Evolutionary conservation across 73 alveolate species (phyloP).

Genomic region (Effrenium voratum): DNA sequence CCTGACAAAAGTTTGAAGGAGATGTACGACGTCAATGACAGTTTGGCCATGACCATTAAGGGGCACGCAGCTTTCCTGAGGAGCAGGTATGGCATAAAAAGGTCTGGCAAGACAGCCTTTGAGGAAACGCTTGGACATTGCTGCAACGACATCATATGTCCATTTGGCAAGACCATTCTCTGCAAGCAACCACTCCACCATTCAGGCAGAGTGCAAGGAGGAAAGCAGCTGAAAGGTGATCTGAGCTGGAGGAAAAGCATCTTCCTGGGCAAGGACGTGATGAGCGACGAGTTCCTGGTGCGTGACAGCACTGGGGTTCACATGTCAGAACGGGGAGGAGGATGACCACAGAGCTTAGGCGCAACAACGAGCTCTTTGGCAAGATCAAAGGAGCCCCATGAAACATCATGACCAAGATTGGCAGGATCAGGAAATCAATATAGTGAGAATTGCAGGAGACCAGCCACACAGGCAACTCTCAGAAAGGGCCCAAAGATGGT

Average conservation of each 20-base stretch:
- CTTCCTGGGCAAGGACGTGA: not conserved
- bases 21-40: not conserved
- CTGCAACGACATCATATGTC: not conserved
- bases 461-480: not conserved
- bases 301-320: not conserved
- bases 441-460: not conserved
- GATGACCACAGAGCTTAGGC: not conserved
- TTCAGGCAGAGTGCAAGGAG: not conserved
- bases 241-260: not conserved
- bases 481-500: not conserved
- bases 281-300: conserved; percentile 13
- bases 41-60: conserved; percentile 31
- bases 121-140: conserved; percentile 7
- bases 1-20: not conserved
- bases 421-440: not conserved
- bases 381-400: not conserved
- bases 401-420: not conserved
- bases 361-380: not conserved
- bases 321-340: not conserved
- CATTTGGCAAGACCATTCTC: conserved; percentile 2
- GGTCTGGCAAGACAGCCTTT: conserved; percentile 3
- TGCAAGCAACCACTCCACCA: not conserved
- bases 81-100: conserved; percentile 23
- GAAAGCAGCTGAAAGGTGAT: not conserved
- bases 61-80: not conserved